Evolutionary conservation across 2,329 filamentous ascomycete species (phyloP), one percentile per base, ranked within the genome.

Genomic region (Nigrospora sphaerica): DNA sequence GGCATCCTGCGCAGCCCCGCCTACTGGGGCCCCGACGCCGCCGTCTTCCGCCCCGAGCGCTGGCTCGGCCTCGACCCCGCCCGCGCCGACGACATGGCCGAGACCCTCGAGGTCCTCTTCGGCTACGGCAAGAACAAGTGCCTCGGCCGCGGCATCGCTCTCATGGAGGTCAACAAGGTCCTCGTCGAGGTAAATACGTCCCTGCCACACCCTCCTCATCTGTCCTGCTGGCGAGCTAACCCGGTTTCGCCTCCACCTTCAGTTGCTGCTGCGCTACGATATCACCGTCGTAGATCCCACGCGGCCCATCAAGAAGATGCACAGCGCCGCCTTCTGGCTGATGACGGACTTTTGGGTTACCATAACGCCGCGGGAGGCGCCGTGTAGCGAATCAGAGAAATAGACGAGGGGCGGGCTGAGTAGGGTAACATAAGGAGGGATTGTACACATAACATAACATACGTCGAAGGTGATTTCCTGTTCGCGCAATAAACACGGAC

Each of bases 41-140:
- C 59, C 31, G 44, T 49, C 0, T 75, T 68, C 53, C 58, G 66
- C 10, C 72, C 71, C 0, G 69, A 71, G 32, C 57, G 72, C 19
- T 74, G 71, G 69, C 49, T 74, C 14, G 59, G 69, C 47, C 58
- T 54, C 1, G 59, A 64, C 16, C 37, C 23, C 42, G 32, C 39
- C 31, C 38, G 32, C n/a, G 18, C 33, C n/a, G 34, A 44, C 14
- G 43, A 44, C 11, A 52, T 52, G 49, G 28, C 34, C n/a, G 49
- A 41, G 16, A 41, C n/a, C 32, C 47, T 51, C 44, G 49, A 51
- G 49, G 44, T 45, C 13, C 32, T 49, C n/a, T 52, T 49, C 32
- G 47, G 47, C 4, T 46, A 46, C 16, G 47, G 48, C 19, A 45
- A 44, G 35, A 49, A 49, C 34, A 49, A 52, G 40, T 50, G 50